These are phyloP conservation scores for Yamadazyma buinensis DNA, from an alignment of 1,139 yeast species.

Conservation along the genomic window DNA sequence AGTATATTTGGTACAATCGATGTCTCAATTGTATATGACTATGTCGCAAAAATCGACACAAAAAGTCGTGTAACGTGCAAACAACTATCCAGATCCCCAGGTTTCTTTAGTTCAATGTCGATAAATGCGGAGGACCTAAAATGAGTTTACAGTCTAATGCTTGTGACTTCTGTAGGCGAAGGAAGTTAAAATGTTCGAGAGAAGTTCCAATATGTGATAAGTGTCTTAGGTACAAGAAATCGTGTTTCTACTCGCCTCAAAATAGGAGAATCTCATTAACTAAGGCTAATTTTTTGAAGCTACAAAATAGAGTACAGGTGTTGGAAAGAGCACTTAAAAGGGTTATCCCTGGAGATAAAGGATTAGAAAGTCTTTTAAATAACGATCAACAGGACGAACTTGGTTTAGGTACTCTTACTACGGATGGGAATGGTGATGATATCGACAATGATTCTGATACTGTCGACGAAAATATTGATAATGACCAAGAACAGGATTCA, in stretches of 20 bases:
- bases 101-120: no score
- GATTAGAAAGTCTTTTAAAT: conserved; percentile 12
- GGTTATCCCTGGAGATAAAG: conserved; percentile 16
- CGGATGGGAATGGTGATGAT: conserved; percentile 9
- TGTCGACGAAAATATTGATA: background rate
- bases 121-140: background rate
- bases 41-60: no score
- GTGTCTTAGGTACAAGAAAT: conserved; percentile 23
- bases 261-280: conserved; percentile 23
- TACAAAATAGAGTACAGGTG: conserved; percentile 16
- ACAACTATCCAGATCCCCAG: no score
- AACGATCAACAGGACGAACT: no score
- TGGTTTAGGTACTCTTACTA: no score
- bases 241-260: conserved; percentile 23
- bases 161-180: conserved; percentile 24
- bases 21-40: no score
- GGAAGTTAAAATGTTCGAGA: conserved; percentile 24
- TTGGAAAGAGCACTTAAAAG: conserved; percentile 13
- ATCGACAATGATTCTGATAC: background rate
- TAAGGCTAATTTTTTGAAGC: conserved; percentile 21
- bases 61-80: no score
- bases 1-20: no score
- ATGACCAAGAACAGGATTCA: conserved; percentile 5
- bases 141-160: conserved; percentile 14
- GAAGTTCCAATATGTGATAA: conserved; percentile 21